These are phyloP conservation scores for Aspergillus latus DNA, from an alignment of 2,329 filamentous ascomycete species.

Conservation along the genomic window DNA sequence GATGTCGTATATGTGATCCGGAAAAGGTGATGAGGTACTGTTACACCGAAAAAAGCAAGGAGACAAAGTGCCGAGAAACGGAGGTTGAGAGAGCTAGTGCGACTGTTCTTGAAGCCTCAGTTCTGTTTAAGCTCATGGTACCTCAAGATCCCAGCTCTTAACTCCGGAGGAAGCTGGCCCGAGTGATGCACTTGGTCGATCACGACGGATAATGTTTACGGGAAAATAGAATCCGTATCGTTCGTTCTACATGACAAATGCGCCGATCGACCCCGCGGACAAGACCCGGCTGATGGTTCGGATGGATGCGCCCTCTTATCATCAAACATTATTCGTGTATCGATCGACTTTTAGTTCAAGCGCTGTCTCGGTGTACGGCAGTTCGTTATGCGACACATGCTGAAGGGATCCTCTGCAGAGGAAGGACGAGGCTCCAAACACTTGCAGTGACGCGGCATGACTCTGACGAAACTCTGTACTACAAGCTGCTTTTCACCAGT, in stretches of 20 bases:
- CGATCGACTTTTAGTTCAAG: background rate
- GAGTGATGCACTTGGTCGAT: slow-evolving; percentile 6
- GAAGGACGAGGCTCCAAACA: background rate
- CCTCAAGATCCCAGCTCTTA: slow-evolving; percentile 4
- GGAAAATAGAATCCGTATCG: slow-evolving; percentile 40
- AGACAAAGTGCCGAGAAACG: slow-evolving; percentile 11
- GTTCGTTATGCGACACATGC: background rate
- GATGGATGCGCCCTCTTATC: background rate
- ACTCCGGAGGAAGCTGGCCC: slow-evolving; percentile 26
- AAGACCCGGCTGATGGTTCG: slow-evolving; percentile 21
- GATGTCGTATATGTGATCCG: background rate
- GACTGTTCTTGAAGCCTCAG: background rate
- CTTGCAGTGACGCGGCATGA: background rate
- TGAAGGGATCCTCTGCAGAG: background rate
- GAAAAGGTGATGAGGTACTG: background rate
- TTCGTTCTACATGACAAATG: slow-evolving; percentile 33
- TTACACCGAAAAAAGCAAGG: background rate
- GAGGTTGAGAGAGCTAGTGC: slow-evolving; percentile 3
- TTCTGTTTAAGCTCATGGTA: background rate
- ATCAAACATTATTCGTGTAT: background rate
- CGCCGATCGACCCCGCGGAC: slow-evolving; percentile 36
- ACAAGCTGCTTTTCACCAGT: background rate
- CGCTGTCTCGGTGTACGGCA: background rate
- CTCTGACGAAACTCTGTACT: background rate
- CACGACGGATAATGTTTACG: slow-evolving; percentile 20